Evolutionary conservation across 345 rosid genomes (phyloP).

Genomic region (Salix exigua): DNA sequence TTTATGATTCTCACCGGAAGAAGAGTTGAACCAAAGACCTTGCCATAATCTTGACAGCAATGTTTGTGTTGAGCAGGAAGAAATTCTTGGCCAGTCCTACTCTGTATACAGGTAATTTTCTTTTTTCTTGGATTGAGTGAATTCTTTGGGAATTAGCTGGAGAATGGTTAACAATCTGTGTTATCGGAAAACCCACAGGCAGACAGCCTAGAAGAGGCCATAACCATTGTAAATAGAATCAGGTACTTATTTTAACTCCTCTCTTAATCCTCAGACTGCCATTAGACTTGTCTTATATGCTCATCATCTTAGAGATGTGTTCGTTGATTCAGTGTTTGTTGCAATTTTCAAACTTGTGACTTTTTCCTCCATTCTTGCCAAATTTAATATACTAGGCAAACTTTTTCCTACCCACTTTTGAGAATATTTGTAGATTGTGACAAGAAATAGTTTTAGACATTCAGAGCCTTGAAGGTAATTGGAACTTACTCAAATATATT

Average conservation of each 20-base stretch:
- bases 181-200: constrained; percentile 46
- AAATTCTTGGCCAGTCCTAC: constrained; percentile 93
- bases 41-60: constrained; percentile 27
- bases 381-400: background rate
- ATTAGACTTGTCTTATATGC: background rate
- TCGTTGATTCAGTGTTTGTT: background rate
- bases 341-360: background rate
- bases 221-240: constrained; percentile 64
- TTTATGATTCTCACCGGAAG: background rate
- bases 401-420: too few relatives aligned
- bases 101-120: constrained; percentile 73
- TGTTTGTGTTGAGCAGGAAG: constrained; percentile 67
- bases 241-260: constrained; percentile 38
- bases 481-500: too few relatives aligned
- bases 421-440: too few relatives aligned
- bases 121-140: constrained; percentile 3
- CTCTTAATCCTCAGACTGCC: constrained; percentile 12
- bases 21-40: constrained; percentile 6
- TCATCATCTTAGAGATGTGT: background rate
- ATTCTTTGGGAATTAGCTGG: background rate
- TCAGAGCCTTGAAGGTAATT: too few relatives aligned
- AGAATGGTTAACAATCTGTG: constrained; percentile 8
- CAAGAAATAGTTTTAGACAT: too few relatives aligned
- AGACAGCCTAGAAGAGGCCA: constrained; percentile 82
- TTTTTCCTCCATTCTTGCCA: background rate